phyloP scores from a whole-genome alignment of 805 yeast species.

The Naumovozyma dairenensis region DNA sequence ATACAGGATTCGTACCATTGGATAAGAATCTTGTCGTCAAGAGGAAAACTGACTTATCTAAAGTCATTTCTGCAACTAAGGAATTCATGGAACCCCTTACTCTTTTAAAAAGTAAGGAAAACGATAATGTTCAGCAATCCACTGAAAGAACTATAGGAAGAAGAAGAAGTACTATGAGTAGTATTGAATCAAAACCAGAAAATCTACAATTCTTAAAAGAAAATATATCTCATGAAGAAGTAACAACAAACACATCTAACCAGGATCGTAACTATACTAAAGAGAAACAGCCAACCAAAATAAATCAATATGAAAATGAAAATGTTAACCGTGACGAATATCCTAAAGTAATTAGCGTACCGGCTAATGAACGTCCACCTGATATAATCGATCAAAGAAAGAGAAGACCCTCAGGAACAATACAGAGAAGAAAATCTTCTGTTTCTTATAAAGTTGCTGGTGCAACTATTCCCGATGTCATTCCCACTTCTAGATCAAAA shows the following conservation, averaged over 20 bases:
- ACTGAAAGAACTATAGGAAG: not conserved
- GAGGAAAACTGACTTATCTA: slow-evolving; percentile 6
- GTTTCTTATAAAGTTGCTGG: slow-evolving; percentile 17
- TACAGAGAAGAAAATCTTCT: not conserved
- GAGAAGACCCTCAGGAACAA: too few relatives aligned
- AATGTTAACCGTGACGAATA: too few relatives aligned
- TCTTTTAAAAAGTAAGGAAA: too few relatives aligned
- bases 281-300: too few relatives aligned
- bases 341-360: too few relatives aligned
- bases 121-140: slow-evolving; percentile 1
- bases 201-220: too few relatives aligned
- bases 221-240: too few relatives aligned
- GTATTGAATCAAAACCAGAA: not conserved
- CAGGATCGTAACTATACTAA: too few relatives aligned
- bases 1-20: slow-evolving; percentile 3
- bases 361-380: too few relatives aligned
- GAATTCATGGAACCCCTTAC: slow-evolving; percentile 7
- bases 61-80: slow-evolving; percentile 6
- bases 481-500: slow-evolving; percentile 27
- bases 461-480: slow-evolving; percentile 25
- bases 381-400: too few relatives aligned
- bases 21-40: not conserved
- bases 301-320: too few relatives aligned
- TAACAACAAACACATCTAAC: too few relatives aligned
- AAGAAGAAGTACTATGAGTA: not conserved